Conservation (phyloP, 306 rosid species). For the Begonia peltatifolia region DNA sequence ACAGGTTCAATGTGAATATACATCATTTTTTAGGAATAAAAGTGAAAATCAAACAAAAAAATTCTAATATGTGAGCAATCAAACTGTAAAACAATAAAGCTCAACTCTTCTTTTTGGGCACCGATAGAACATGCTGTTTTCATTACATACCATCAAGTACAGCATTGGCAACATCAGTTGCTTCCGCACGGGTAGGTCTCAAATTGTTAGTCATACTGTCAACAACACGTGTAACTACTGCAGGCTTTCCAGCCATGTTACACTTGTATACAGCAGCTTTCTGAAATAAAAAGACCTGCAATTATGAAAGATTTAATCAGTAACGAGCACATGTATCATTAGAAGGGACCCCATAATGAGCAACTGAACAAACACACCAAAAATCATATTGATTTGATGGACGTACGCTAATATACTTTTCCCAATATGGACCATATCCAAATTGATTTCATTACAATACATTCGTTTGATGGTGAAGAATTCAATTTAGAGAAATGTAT, state of each 20-base stretch:
- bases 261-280: conserved; percentile 93
- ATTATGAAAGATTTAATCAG: conserved; percentile 9
- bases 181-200: conserved; percentile 99
- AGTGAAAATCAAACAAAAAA: background rate
- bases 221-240: conserved; percentile 98
- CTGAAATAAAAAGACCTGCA: conserved; percentile 91
- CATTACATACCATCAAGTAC: conserved; percentile 77
- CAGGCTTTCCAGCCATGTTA: conserved; percentile 99
- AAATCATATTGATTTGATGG: no score
- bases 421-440: no score
- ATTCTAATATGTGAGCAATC: background rate
- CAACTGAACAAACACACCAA: no score
- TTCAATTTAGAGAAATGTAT: no score
- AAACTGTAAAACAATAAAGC: background rate
- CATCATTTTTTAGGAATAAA: no score
- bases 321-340: background rate
- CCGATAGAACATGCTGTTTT: background rate
- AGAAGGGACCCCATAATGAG: no score
- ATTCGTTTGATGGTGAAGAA: no score
- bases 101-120: background rate
- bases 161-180: conserved; percentile 99
- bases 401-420: no score
- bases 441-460: no score
- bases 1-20: background rate
- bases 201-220: conserved; percentile 98